Evolutionary conservation across 2,329 filamentous ascomycete species (phyloP), one percentile per base, ranked within the genome.

Genomic region (Aureobasidium sp.): DNA sequence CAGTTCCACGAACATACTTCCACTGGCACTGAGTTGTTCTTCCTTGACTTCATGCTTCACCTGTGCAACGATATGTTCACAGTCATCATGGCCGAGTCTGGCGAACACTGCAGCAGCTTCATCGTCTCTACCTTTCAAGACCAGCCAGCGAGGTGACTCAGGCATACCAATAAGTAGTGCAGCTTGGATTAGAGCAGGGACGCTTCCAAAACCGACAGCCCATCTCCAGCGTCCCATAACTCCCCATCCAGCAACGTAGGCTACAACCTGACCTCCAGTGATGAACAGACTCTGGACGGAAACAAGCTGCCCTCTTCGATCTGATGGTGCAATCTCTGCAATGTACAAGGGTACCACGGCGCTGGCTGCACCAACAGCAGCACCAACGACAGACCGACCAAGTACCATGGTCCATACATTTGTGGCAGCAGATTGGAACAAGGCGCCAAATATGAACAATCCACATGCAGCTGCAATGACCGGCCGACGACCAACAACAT

Each of bases 141-240:
- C 86, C 24, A 97, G 80, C 88, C 90, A 97, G 27, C 93, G 81
- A 37, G 93, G 93, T 14, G 90, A 95, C 75, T 97, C 93, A 0
- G 91, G 91, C 82, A 96, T 87, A 57, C 85, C 78, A 2, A 85
- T 68, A 63, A 97, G 76, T 60, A 95, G 76, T 0, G 79, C 71
- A 5, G 84, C 82, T 72, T 97, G 93, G 3, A 91, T 61, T 0
- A 83, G 72, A 0, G 91, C 92, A 0, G 93, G 93, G 29, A 88
- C 64, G 9, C 89, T 89, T 0, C 92, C 93, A 0, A 97, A 74
- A 0, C 92, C 92, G 0, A 97, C 91, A 83, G 96, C 92, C 86
- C 89, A 95, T 54, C 91, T 81, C 92, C 93, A 97, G 1, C 88
- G 90, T 14, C 81, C 82, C 8, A 67, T 63, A 8, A 82, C 80